phyloP scores from a whole-genome alignment of 495 filamentous ascomycete species.

The Penicillium canariense region DNA sequence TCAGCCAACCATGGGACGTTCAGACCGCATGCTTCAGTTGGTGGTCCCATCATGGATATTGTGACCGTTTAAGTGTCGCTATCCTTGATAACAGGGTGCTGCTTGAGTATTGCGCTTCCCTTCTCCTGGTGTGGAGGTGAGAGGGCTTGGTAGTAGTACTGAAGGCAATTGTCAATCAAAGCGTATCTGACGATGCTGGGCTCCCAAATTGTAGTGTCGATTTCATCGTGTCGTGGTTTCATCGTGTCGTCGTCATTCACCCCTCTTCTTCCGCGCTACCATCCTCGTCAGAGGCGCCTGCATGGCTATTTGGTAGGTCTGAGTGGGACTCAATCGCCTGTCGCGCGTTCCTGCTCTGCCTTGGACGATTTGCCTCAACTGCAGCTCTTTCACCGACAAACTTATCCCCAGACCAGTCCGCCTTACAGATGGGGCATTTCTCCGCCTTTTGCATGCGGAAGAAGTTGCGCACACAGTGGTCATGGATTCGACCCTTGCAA shows the following conservation, averaged over 20 bases:
- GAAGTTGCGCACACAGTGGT: slow-evolving; percentile 70
- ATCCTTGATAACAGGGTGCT: neutral
- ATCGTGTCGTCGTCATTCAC: neutral
- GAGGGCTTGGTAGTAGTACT: neutral
- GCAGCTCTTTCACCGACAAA: slow-evolving; percentile 82
- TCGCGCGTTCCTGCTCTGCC: slow-evolving; percentile 28
- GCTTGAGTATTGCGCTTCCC: neutral
- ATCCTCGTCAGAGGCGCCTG: slow-evolving; percentile 8
- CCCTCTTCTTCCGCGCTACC: slow-evolving; percentile 12
- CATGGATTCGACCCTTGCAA: slow-evolving; percentile 72
- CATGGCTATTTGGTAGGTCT: slow-evolving; percentile 9
- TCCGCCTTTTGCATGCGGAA: slow-evolving; percentile 62
- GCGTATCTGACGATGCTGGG: neutral
- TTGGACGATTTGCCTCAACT: slow-evolving; percentile 26
- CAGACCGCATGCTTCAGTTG: no score
- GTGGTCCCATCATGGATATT: no score
- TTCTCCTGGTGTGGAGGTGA: neutral
- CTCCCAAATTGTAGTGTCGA: neutral
- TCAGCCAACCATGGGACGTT: neutral
- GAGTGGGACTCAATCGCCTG: slow-evolving; percentile 9
- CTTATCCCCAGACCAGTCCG: slow-evolving; percentile 67
- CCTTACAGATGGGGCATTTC: slow-evolving; percentile 72
- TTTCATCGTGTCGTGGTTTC: neutral
- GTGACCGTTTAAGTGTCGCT: no score
- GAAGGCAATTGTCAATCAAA: neutral